Base-by-base conservation (phyloP, 306 rosid species). In the Psophocarpus tetragonolobus region DNA sequence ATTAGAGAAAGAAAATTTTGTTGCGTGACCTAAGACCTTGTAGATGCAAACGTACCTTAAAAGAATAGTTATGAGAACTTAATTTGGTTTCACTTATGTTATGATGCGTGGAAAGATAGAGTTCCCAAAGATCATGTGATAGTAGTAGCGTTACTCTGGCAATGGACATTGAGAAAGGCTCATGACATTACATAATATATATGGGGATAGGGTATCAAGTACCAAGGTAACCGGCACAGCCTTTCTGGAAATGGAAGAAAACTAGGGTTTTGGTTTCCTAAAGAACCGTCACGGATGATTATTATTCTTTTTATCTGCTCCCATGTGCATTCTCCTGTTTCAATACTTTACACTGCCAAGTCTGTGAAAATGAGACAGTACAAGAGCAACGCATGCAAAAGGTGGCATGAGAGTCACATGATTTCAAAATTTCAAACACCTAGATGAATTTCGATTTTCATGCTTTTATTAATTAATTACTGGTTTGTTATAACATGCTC, bases 311-410 rank as follows among this genome's bases (percentile, higher is more conserved):
- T 1, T 35, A 35, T 33, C 47, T 13, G n/a, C 26, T 6, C 73
- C 72, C 77, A 58, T 58, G 77, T 75, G 77, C 77, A 26, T 60
- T 5, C 2, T 60, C 0, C 13, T 58, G 41, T 14, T 76, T 61
- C 15, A 3, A 63, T n/a, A n/a, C n/a, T n/a, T n/a, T n/a, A n/a
- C 15, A 41, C 79, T 70, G 35, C 51, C 63, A 78, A 60, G 26
- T 74, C 74, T 64, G 57, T 81, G 71, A 47, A 78, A 38, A 39
- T 35, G 71, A 67, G 78, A 83, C 80, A 79, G n/a, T n/a, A n/a
- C 21, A 57, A 67, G 15, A 78, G 81, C 56, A 71, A 69, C 64
- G 54, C 24, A 69, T 58, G 54, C 24, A 77, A 84, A 76, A 77
- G 70, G 71, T 77, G 3, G 18, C 60, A 63, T 68, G 71, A 69